Conservation (phyloP, 768 basidiomycete species). For the Artomyces pyxidatus region DNA sequence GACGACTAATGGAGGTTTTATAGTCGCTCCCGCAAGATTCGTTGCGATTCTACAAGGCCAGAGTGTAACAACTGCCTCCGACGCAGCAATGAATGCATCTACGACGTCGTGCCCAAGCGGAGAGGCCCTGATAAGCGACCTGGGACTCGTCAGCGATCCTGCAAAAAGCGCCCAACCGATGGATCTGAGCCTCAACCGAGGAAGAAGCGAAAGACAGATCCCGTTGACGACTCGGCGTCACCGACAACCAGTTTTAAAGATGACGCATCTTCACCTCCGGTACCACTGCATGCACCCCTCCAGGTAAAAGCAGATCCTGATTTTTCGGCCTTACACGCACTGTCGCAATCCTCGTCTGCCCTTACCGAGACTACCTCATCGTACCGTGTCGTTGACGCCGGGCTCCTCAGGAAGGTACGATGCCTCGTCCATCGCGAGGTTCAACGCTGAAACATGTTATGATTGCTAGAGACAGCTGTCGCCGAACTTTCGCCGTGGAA, state of each 20-base stretch:
- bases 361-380: not conserved
- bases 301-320: slow-evolving; percentile 3
- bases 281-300: slow-evolving; percentile 2
- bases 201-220: slow-evolving; percentile 26
- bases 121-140: slow-evolving; percentile 83
- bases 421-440: too few species aligned
- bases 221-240: slow-evolving; percentile 4
- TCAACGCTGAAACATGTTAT: too few species aligned
- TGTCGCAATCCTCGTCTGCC: not conserved
- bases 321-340: not conserved
- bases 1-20: slow-evolving; percentile 13
- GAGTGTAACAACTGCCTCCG: slow-evolving; percentile 77
- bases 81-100: slow-evolving; percentile 69
- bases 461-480: slow-evolving; percentile 14
- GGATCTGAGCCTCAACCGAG: slow-evolving; percentile 32
- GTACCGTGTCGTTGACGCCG: not conserved
- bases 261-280: slow-evolving; percentile 7
- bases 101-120: slow-evolving; percentile 73
- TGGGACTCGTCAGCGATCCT: slow-evolving; percentile 74
- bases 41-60: slow-evolving; percentile 78
- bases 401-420: not conserved
- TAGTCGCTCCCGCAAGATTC: slow-evolving; percentile 79
- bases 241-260: slow-evolving; percentile 4
- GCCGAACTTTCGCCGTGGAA: not conserved
- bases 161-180: slow-evolving; percentile 67